These are phyloP conservation scores for Globisporangium cystogenes DNA, from an alignment of 352 stramenopile species.

Conservation along the genomic window DNA sequence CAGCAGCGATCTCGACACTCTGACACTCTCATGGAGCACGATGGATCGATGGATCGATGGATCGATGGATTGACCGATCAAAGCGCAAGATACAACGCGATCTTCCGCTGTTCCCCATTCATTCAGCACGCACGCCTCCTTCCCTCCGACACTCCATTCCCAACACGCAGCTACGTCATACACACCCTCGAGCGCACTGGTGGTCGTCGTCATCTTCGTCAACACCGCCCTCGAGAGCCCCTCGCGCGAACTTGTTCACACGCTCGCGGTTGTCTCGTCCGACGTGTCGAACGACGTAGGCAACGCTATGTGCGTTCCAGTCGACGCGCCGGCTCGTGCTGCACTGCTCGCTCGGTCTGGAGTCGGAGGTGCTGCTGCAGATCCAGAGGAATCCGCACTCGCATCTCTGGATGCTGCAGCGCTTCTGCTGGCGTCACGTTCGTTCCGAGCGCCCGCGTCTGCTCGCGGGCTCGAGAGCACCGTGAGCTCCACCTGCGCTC, in stretches of 20 bases:
- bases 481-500: constrained; percentile 9
- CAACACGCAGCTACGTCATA: background rate
- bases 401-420: background rate
- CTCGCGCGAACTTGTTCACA: background rate
- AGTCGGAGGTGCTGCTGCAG: background rate
- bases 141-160: no score
- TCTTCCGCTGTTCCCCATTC: no score
- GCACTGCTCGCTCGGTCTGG: background rate
- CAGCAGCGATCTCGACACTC: no score
- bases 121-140: no score
- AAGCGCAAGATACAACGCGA: no score
- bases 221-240: no score
- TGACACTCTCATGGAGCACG: no score
- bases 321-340: background rate
- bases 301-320: background rate
- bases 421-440: background rate
- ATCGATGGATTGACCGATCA: no score
- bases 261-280: constrained; percentile 1
- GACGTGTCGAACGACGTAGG: background rate
- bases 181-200: background rate
- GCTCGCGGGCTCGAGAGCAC: constrained; percentile 9
- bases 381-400: background rate
- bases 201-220: background rate
- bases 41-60: no score
- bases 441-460: background rate